Percentiles rank a stretch among this genome's conserved stretches.
Evolutionary conservation across 257 asterid genomes (phyloP).

Genomic region (Haberlea rhodopensis): DNA sequence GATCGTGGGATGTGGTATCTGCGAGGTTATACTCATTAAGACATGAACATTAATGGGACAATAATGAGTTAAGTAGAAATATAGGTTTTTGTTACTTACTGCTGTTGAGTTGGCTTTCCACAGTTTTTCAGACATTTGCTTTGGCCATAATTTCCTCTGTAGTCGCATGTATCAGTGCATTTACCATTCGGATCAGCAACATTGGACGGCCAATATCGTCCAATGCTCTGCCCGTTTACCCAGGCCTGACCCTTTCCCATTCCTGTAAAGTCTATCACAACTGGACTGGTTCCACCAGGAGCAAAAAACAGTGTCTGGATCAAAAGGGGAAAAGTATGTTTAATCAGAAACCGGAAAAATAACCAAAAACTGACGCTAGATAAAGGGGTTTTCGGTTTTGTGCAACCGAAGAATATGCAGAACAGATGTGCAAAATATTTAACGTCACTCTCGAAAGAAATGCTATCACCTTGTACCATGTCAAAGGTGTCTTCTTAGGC

Average conservation of each 20-base stretch:
- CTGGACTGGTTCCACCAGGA: slow-evolving; percentile 64
- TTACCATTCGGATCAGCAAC: slow-evolving; percentile 42
- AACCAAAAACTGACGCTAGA: background rate
- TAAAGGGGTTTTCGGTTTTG: background rate
- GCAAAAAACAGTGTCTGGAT: slow-evolving; percentile 62
- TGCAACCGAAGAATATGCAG: background rate
- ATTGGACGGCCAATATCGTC: slow-evolving; percentile 83
- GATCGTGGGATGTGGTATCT: slow-evolving; percentile 38
- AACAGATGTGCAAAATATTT: background rate
- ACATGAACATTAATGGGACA: background rate
- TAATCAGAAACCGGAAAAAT: background rate
- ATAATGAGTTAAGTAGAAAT: background rate
- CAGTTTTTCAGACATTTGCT: slow-evolving; percentile 68
- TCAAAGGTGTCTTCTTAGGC: background rate
- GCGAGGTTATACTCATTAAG: slow-evolving; percentile 25
- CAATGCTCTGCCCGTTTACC: slow-evolving; percentile 91
- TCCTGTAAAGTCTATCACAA: slow-evolving; percentile 71
- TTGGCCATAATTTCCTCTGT: slow-evolving; percentile 57
- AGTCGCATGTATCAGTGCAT: slow-evolving; percentile 62
- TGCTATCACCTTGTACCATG: background rate
- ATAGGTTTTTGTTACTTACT: slow-evolving; percentile 43
- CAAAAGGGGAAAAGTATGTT: slow-evolving; percentile 15
- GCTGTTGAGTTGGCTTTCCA: slow-evolving; percentile 79
- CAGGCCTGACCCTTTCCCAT: slow-evolving; percentile 92
- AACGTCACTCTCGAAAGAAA: background rate